These are phyloP conservation scores for Rhinocladiella similis DNA, from an alignment of 2,329 filamentous ascomycete genomes.

Conservation along the genomic window DNA sequence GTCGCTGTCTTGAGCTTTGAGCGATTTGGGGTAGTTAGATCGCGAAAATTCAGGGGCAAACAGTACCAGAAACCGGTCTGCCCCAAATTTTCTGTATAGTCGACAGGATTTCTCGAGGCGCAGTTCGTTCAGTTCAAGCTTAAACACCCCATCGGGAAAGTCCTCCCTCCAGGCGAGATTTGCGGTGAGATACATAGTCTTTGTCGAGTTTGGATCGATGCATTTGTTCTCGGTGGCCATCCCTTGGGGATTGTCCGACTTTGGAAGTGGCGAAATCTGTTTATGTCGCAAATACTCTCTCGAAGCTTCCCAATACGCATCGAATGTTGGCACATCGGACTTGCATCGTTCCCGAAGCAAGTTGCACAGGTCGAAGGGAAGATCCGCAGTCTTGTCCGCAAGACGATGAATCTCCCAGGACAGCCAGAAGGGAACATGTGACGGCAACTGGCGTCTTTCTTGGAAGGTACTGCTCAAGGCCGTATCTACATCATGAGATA, in stretches of 20 bases:
- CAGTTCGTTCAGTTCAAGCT: slow-evolving; percentile 42
- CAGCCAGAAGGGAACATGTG: slow-evolving; percentile 14
- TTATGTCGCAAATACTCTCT: slow-evolving; percentile 6
- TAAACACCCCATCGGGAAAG: slow-evolving; percentile 37
- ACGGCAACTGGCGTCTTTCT: slow-evolving; percentile 4
- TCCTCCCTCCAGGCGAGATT: slow-evolving; percentile 40
- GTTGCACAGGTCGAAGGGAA: slow-evolving; percentile 11
- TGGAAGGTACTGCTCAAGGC: slow-evolving; percentile 39
- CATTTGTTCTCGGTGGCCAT: slow-evolving; percentile 6
- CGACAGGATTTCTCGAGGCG: slow-evolving; percentile 45
- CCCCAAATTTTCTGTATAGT: slow-evolving; percentile 47
- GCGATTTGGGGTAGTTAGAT: slow-evolving; percentile 11
- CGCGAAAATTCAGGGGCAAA: slow-evolving; percentile 33
- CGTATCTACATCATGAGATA: slow-evolving; percentile 27
- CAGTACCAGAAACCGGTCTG: slow-evolving; percentile 47
- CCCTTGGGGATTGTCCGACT: slow-evolving; percentile 9
- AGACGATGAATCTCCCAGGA: slow-evolving; percentile 20
- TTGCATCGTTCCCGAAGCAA: not conserved
- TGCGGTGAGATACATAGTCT: slow-evolving; percentile 42
- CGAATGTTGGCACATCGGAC: not conserved
- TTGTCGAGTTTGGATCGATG: slow-evolving; percentile 24
- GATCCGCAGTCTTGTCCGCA: not conserved
- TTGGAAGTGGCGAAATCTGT: not conserved
- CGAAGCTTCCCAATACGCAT: slow-evolving; percentile 5
- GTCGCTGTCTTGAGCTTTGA: slow-evolving; percentile 1